phyloP scores from a whole-genome alignment of 495 filamentous ascomycete species.

The Filosporella fistucella region DNA sequence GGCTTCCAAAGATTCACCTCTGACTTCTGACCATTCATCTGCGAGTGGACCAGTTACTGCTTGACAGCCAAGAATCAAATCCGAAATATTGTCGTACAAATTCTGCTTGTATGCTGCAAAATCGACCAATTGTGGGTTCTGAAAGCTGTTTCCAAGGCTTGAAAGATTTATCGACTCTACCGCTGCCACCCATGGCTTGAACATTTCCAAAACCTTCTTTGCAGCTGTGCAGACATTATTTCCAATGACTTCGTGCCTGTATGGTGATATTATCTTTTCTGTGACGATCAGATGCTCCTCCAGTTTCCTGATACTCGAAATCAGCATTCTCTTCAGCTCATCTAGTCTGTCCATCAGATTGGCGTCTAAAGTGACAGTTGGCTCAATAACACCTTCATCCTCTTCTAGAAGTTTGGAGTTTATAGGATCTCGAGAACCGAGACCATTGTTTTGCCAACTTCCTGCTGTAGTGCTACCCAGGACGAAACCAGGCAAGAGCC shows the following conservation, averaged over 20 bases:
- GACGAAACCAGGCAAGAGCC: slow-evolving; percentile 90
- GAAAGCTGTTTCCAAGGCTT: slow-evolving; percentile 65
- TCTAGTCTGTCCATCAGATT: slow-evolving; percentile 79
- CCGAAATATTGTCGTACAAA: slow-evolving; percentile 86
- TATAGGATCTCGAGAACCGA: slow-evolving; percentile 61
- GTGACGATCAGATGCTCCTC: slow-evolving; percentile 76
- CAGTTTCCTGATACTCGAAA: slow-evolving; percentile 74
- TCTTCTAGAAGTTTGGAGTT: slow-evolving; percentile 80
- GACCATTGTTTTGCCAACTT: slow-evolving; percentile 89
- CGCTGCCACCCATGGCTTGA: slow-evolving; percentile 79
- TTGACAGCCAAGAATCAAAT: slow-evolving; percentile 83
- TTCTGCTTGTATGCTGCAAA: slow-evolving; percentile 88
- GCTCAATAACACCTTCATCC: slow-evolving; percentile 73
- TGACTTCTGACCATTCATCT: slow-evolving; percentile 90
- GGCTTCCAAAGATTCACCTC: slow-evolving; percentile 90
- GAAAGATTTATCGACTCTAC: slow-evolving; percentile 87
- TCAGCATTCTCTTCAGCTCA: slow-evolving; percentile 73
- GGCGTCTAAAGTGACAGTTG: slow-evolving; percentile 65
- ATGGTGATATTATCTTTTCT: slow-evolving; percentile 70
- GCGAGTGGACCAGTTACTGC: slow-evolving; percentile 81
- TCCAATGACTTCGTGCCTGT: slow-evolving; percentile 66
- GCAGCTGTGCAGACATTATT: slow-evolving; percentile 72
- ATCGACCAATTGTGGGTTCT: slow-evolving; percentile 81
- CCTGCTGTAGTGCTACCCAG: slow-evolving; percentile 75
- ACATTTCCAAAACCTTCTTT: slow-evolving; percentile 75